These are phyloP conservation scores for Phycomyces blakesleeanus DNA, from an alignment of 192 early-diverging fungal genomes.

Conservation along the genomic window DNA sequence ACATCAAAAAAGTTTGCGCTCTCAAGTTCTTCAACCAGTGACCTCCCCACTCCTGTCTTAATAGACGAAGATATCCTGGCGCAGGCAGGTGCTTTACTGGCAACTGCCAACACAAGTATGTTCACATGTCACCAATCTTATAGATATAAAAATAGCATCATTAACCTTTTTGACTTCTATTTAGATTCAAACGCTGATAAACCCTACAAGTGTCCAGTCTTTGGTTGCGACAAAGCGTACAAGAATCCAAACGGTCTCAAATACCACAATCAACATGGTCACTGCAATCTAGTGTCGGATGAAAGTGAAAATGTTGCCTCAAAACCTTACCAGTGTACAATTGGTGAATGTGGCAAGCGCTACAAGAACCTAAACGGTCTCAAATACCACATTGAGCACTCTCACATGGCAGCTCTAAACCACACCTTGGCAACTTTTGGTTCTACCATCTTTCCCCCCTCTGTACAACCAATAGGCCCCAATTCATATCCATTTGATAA, in stretches of 20 bases:
- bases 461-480: not conserved
- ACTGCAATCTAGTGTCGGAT: slow-evolving; percentile 54
- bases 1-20: slow-evolving; percentile 32
- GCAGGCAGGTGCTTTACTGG: slow-evolving; percentile 34
- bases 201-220: slow-evolving; percentile 84
- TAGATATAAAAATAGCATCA: too few species aligned
- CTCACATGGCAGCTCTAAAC: slow-evolving; percentile 56
- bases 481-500: not conserved
- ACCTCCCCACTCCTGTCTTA: slow-evolving; percentile 5
- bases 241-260: slow-evolving; percentile 99
- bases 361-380: slow-evolving; percentile 97
- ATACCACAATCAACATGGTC: slow-evolving; percentile 96
- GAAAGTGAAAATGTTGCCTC: slow-evolving; percentile 53
- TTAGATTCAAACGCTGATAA: slow-evolving; percentile 50
- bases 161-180: not conserved
- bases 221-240: slow-evolving; percentile 91
- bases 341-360: slow-evolving; percentile 82
- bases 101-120: slow-evolving; percentile 15
- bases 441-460: slow-evolving; percentile 10
- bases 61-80: slow-evolving; percentile 39
- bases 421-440: slow-evolving; percentile 35
- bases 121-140: not conserved
- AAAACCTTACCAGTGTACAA: slow-evolving; percentile 77
- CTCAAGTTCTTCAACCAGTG: slow-evolving; percentile 7
- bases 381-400: slow-evolving; percentile 93